These are phyloP conservation scores for Xerophyta viscosa DNA, from an alignment of 106 monocot species.

Conservation along the genomic window DNA sequence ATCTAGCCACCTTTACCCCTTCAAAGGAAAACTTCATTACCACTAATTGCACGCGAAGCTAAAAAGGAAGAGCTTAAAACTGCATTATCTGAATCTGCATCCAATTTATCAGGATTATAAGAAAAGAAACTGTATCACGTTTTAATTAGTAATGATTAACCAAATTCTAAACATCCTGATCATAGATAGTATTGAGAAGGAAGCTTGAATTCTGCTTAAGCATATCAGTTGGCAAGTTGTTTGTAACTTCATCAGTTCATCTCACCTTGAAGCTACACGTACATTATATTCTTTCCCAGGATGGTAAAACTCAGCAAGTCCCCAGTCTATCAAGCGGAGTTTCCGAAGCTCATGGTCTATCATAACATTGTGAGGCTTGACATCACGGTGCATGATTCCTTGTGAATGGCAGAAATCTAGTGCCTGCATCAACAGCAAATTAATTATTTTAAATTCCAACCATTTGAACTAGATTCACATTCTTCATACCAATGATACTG, in stretches of 20 bases:
- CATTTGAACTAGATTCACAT: too few species aligned
- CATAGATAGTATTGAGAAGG: too few species aligned
- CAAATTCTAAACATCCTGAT: too few species aligned
- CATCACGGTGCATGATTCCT: constrained; percentile 73
- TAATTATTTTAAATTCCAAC: too few species aligned
- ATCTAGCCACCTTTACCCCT: too few species aligned
- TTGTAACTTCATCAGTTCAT: background rate
- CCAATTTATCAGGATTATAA: too few species aligned
- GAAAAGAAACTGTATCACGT: too few species aligned
- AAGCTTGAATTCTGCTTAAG: too few species aligned
- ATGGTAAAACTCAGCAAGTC: constrained; percentile 49
- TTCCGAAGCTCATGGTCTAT: constrained; percentile 62
- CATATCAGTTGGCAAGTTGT: too few species aligned
- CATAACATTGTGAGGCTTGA: constrained; percentile 69
- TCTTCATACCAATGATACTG: too few species aligned
- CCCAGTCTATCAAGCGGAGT: constrained; percentile 56
- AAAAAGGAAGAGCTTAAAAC: background rate
- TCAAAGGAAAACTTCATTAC: background rate
- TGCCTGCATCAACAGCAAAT: too few species aligned
- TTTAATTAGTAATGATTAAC: too few species aligned
- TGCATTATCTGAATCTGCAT: background rate
- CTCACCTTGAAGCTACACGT: constrained; percentile 59
- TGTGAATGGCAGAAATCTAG: constrained; percentile 62
- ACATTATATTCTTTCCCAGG: constrained; percentile 64
- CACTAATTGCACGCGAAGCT: background rate